These are phyloP conservation scores for Fonsecaea pedrosoi DNA, from an alignment of 2,329 filamentous ascomycete genomes.

Conservation along the genomic window DNA sequence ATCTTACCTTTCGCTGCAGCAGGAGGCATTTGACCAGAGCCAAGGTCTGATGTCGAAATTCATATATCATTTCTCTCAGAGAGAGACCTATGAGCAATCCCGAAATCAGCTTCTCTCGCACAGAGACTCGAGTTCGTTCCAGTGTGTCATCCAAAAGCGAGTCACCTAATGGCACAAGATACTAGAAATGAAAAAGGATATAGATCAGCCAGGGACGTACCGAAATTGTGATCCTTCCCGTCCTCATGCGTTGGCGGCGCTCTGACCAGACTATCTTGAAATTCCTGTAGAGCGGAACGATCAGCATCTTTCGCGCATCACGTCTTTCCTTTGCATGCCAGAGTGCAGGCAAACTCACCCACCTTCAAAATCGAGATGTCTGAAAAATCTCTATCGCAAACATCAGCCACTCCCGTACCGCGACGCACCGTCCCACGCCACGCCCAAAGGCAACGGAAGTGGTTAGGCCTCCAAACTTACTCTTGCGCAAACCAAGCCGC, in stretches of 20 bases:
- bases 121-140: neutral
- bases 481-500: constrained; percentile 95
- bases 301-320: neutral
- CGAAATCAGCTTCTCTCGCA: constrained; percentile 26
- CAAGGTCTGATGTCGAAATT: constrained; percentile 93
- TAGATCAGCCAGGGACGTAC: constrained; percentile 55
- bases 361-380: constrained; percentile 85
- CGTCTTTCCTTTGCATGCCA: neutral
- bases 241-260: constrained; percentile 68
- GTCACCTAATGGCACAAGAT: neutral
- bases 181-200: neutral
- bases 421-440: neutral
- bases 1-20: constrained; percentile 84
- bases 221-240: constrained; percentile 85
- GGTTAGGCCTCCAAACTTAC: constrained; percentile 49
- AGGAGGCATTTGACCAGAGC: constrained; percentile 93
- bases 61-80: constrained; percentile 86
- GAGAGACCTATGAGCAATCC: constrained; percentile 62
- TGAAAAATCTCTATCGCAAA: constrained; percentile 71
- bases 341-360: constrained; percentile 34
- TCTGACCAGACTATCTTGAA: constrained; percentile 81
- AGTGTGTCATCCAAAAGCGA: neutral
- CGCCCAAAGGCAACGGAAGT: neutral
- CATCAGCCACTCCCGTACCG: neutral
- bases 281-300: constrained; percentile 61